Base-by-base conservation (phyloP, 2,329 filamentous ascomycete species). In the Pseudogymnoascus sp. region DNA sequence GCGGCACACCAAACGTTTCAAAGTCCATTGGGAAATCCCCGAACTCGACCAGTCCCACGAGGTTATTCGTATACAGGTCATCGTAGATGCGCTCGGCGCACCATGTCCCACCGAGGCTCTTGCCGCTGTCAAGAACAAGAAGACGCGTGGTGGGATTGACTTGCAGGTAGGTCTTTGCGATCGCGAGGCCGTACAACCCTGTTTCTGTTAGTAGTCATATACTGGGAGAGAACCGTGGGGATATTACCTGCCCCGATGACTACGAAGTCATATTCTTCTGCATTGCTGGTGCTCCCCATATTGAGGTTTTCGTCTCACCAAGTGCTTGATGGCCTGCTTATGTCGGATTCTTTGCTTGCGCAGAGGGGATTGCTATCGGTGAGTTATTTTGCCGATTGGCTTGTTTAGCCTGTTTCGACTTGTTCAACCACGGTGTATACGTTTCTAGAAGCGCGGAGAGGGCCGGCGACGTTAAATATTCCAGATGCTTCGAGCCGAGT, bases 1-100 rank as follows among this genome's bases (percentile, higher is more conserved):
- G 61, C 41, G 69, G 74, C 38, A 62, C 57, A 9, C 60, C 57
- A 25, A 59, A 62, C 6, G 54, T 62, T 28, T 62, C 60, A 22
- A 59, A 41, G 39, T 60, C 43, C 65, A 66, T 66, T 9, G 86
- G 85, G 63, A 88, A 89, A 66, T 90, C 89, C 0, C 85, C 84
- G 67, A 83, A 91, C 71, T 92, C 86, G 66, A 86, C 89, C 0
- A 83, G 87, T 1, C 87, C 87, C 12, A 85, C 72, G 69, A 89
- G 81, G 68, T 90, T 91, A 73, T 92, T 91, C 60, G 82, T 85
- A 66, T 85, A 86, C 43, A 92, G 78, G 1, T 83, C 84, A 0
- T 84, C 81, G 70, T 91, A 87, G 1, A 89, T 72, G 1, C 87
- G 80, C 38, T 86, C 77, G 61, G 82, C 76, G 16, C 84, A 81